Percentiles rank a stretch among this genome's conserved stretches.
These are phyloP conservation scores for Arachnopeziza araneosa DNA, from an alignment of 2,329 filamentous ascomycete species.

Conservation along the genomic window DNA sequence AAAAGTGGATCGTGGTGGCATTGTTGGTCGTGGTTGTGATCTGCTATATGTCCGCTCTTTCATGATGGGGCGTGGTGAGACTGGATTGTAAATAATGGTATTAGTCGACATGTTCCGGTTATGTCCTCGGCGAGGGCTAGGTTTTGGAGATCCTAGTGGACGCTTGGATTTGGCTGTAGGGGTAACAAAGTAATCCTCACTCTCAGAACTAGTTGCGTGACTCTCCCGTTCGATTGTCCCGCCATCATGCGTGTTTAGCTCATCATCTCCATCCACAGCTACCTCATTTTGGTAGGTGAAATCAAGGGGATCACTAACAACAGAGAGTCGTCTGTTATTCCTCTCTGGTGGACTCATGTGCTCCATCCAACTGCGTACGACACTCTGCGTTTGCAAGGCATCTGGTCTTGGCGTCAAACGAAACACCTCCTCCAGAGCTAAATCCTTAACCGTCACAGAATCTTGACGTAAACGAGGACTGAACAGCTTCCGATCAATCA, in stretches of 20 bases:
- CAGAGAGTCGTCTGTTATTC: conserved; percentile 48
- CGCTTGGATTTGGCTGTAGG: conserved; percentile 33
- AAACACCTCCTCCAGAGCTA: conserved; percentile 87
- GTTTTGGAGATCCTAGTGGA: conserved; percentile 8
- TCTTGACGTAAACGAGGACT: conserved; percentile 73
- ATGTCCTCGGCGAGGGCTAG: conserved; percentile 40
- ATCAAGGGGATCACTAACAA: conserved; percentile 59
- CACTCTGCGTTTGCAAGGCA: conserved; percentile 67
- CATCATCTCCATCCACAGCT: conserved; percentile 64
- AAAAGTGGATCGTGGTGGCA: conserved; percentile 45
- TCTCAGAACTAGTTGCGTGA: conserved; percentile 21
- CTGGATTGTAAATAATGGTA: conserved; percentile 79
- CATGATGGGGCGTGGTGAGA: conserved; percentile 38
- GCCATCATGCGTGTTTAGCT: conserved; percentile 77
- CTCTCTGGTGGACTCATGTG: conserved; percentile 55
- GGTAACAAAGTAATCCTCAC: conserved; percentile 52
- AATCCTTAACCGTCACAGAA: conserved; percentile 83
- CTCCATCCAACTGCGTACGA: conserved; percentile 90
- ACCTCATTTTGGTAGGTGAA: conserved; percentile 45
- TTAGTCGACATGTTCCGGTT: conserved; percentile 71
- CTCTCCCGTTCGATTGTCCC: conserved; percentile 33
- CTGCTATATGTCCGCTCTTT: conserved; percentile 29
- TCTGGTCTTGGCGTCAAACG: conserved; percentile 60
- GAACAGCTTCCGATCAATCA: conserved; percentile 61
- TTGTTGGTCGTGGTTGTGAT: conserved; percentile 51